A percentile compares a stretch with the other conserved stretches of the same genome.
These are phyloP conservation scores for Candida piceae DNA, from an alignment of 805 yeast genomes.

Conservation along the genomic window DNA sequence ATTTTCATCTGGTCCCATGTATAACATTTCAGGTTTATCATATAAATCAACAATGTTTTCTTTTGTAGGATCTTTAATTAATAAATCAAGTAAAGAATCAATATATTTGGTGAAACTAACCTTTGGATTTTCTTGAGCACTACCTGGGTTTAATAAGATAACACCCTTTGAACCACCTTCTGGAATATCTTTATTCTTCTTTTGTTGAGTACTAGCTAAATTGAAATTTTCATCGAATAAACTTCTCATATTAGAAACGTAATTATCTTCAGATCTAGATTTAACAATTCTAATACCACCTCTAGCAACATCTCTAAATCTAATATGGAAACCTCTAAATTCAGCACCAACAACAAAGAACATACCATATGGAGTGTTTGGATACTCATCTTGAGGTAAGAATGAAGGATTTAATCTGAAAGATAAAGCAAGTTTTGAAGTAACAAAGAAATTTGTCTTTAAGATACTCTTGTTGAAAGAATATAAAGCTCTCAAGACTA, in stretches of 20 bases:
- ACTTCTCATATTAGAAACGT: conserved; percentile 76
- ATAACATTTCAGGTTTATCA: conserved; percentile 81
- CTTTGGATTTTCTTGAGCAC: conserved; percentile 72
- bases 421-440: conserved; percentile 91
- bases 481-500: conserved; percentile 77
- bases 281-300: conserved; percentile 97
- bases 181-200: conserved; percentile 96
- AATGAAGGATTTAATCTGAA: conserved; percentile 86
- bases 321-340: conserved; percentile 94
- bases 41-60: conserved; percentile 82
- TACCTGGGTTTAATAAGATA: conserved; percentile 67
- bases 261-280: conserved; percentile 80
- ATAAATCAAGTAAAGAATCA: conserved; percentile 82
- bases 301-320: conserved; percentile 95
- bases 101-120: conserved; percentile 89
- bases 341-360: conserved; percentile 94
- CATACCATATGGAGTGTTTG: conserved; percentile 91
- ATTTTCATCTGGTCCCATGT: conserved; percentile 99
- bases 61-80: conserved; percentile 66
- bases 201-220: conserved; percentile 92
- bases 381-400: conserved; percentile 82
- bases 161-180: conserved; percentile 99
- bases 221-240: conserved; percentile 96
- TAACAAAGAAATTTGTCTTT: conserved; percentile 90
- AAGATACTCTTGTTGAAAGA: conserved; percentile 81